These are phyloP conservation scores for Cladosporium velox DNA, from an alignment of 2,329 filamentous ascomycete species.

Conservation along the genomic window DNA sequence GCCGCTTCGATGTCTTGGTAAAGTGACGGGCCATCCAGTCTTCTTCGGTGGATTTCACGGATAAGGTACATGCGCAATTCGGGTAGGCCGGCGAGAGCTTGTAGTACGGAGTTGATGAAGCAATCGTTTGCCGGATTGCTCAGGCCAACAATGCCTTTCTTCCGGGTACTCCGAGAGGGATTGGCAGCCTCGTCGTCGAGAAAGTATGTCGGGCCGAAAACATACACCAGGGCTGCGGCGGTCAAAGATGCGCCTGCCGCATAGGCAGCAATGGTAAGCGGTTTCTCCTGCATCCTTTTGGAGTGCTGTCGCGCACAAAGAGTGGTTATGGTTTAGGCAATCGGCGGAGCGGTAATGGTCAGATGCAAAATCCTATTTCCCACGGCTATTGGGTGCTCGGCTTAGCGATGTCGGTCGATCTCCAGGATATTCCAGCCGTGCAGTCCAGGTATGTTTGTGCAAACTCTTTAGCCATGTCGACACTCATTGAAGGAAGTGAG, in stretches of 20 bases:
- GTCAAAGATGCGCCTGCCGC: conserved; percentile 94
- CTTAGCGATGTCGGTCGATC: conserved; percentile 12
- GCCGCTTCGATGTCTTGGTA: conserved; percentile 63
- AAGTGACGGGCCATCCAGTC: conserved; percentile 73
- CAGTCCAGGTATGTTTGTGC: neutral
- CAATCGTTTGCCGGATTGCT: conserved; percentile 84
- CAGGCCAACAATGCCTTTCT: conserved; percentile 86
- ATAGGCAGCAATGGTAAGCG: conserved; percentile 82
- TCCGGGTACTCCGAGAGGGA: conserved; percentile 61
- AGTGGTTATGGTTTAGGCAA: neutral
- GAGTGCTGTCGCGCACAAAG: neutral
- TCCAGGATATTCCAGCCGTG: conserved; percentile 12
- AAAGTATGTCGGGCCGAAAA: conserved; percentile 96
- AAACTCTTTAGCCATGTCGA: conserved; percentile 8
- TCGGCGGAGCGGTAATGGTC: neutral
- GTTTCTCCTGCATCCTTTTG: conserved; percentile 74
- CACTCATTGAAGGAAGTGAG: conserved; percentile 2
- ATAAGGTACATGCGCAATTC: conserved; percentile 91
- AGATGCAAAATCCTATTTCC: conserved; percentile 6
- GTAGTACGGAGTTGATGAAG: conserved; percentile 89
- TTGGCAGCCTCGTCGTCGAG: conserved; percentile 75
- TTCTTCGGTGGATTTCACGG: conserved; percentile 81
- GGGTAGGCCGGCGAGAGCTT: conserved; percentile 85
- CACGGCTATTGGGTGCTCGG: conserved; percentile 16
- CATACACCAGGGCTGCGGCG: conserved; percentile 91